Percentiles rank a stretch among this genome's conserved stretches.
These are phyloP conservation scores for Aspergillus nidulans DNA, from an alignment of 495 filamentous ascomycete genomes.

Conservation along the genomic window DNA sequence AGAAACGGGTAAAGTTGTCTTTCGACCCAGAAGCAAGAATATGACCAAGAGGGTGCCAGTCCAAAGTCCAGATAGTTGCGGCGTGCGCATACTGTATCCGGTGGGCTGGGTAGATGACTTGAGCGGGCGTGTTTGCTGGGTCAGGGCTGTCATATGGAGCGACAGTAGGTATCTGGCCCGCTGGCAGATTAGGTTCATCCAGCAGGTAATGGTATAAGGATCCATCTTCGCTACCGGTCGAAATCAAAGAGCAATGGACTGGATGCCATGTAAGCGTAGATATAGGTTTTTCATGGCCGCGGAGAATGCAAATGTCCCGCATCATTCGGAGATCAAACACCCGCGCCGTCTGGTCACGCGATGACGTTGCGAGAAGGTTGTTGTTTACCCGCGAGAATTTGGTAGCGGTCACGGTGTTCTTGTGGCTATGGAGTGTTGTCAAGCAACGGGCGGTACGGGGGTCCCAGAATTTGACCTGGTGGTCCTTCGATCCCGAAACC, in stretches of 20 bases:
- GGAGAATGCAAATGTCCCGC: conserved; percentile 88
- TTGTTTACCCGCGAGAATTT: conserved; percentile 79
- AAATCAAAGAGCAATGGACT: conserved; percentile 80
- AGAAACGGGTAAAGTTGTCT: conserved; percentile 93
- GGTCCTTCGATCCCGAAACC: conserved; percentile 96
- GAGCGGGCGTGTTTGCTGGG: conserved; percentile 69
- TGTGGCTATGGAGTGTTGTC: conserved; percentile 94
- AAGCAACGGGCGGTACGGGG: conserved; percentile 83
- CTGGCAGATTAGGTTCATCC: conserved; percentile 81
- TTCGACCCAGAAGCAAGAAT: conserved; percentile 98
- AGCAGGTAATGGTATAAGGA: conserved; percentile 87
- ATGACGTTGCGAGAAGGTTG: conserved; percentile 83
- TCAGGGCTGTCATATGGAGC: conserved; percentile 80
- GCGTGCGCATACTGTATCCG: conserved; percentile 81
- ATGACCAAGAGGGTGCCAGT: conserved; percentile 96
- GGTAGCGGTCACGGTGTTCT: conserved; percentile 89
- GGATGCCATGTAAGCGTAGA: conserved; percentile 93
- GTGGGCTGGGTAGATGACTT: conserved; percentile 86
- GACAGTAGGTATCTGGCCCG: conserved; percentile 59
- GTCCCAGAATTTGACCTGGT: conserved; percentile 96
- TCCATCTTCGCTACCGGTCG: conserved; percentile 84
- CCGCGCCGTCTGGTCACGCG: conserved; percentile 83
- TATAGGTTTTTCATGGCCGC: conserved; percentile 92
- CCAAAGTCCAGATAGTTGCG: conserved; percentile 91
- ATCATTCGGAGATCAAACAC: conserved; percentile 97